A percentile compares a stretch with the other conserved stretches of the same genome.
These are phyloP conservation scores for Saksenaea oblongispora DNA, from an alignment of 371 early-diverging fungal species.

Conservation along the genomic window DNA sequence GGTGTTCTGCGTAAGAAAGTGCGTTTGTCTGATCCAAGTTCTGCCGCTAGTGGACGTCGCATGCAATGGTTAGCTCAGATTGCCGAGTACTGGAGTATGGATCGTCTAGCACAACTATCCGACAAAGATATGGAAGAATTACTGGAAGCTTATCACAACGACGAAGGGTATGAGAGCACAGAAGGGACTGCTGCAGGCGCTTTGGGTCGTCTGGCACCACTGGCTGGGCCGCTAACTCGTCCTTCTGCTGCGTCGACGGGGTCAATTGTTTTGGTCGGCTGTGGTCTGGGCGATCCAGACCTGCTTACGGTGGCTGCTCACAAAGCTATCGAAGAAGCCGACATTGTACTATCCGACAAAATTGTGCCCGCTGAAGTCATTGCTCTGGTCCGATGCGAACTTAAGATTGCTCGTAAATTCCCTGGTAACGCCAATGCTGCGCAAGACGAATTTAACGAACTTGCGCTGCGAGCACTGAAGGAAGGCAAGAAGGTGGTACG, in stretches of 20 bases:
- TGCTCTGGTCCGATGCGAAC: constrained; percentile 48
- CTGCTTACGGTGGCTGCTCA: constrained; percentile 80
- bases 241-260: not conserved
- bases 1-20: constrained; percentile 61
- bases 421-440: constrained; percentile 78
- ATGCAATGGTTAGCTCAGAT: constrained; percentile 78
- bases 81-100: constrained; percentile 76
- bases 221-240: constrained; percentile 3
- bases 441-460: constrained; percentile 77
- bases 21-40: constrained; percentile 54
- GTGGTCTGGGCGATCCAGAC: constrained; percentile 86
- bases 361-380: constrained; percentile 78
- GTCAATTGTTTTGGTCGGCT: constrained; percentile 76
- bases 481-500: constrained; percentile 79
- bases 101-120: constrained; percentile 56
- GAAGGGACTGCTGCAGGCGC: not conserved
- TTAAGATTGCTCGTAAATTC: constrained; percentile 43
- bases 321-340: constrained; percentile 68
- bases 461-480: constrained; percentile 62
- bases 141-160: constrained; percentile 66
- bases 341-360: constrained; percentile 84
- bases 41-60: constrained; percentile 53
- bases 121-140: constrained; percentile 63
- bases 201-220: constrained; percentile 5
- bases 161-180: constrained; percentile 56